phyloP scores from a whole-genome alignment of 495 filamentous ascomycete genomes.

The Chlorociboria aeruginascens region DNA sequence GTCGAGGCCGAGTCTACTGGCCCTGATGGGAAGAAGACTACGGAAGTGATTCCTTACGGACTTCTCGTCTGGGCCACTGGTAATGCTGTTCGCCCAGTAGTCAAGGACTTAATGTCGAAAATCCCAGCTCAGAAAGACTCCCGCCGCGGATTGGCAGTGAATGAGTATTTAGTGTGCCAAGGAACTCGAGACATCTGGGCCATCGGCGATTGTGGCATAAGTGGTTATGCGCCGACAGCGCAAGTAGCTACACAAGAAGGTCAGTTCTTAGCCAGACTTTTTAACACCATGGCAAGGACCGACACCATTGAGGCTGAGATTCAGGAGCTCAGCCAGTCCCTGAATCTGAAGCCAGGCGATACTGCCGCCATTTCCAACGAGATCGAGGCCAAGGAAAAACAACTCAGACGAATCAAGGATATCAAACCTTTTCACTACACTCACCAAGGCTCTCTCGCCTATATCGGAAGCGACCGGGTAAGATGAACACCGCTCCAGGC shows the following conservation, averaged over 20 bases:
- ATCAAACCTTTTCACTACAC: slow-evolving; percentile 96
- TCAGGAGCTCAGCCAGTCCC: slow-evolving; percentile 37
- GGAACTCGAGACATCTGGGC: slow-evolving; percentile 95
- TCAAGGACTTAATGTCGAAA: slow-evolving; percentile 82
- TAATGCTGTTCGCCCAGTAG: slow-evolving; percentile 79
- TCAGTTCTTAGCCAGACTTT: slow-evolving; percentile 84
- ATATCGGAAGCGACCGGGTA: slow-evolving; percentile 87
- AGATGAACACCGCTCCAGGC: too few species aligned
- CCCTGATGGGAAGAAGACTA: slow-evolving; percentile 75
- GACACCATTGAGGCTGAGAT: slow-evolving; percentile 67
- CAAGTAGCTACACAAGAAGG: slow-evolving; percentile 96
- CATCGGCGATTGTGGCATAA: slow-evolving; percentile 59
- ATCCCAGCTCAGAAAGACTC: slow-evolving; percentile 93
- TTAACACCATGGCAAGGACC: slow-evolving; percentile 96
- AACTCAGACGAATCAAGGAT: slow-evolving; percentile 79
- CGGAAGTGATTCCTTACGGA: slow-evolving; percentile 81
- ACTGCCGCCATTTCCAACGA: slow-evolving; percentile 57
- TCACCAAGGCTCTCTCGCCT: slow-evolving; percentile 91
- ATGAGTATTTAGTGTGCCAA: slow-evolving; percentile 97
- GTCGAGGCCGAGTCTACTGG: slow-evolving; percentile 82
- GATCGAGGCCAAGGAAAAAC: slow-evolving; percentile 75
- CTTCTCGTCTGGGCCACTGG: slow-evolving; percentile 97
- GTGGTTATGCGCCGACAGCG: slow-evolving; percentile 94
- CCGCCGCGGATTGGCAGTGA: slow-evolving; percentile 85
- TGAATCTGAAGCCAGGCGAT: slow-evolving; percentile 33